Percentiles rank a stretch among this genome's conserved stretches.
These are phyloP conservation scores for Skeletonema menzelii DNA, from an alignment of 108 stramenopile species.

Conservation along the genomic window DNA sequence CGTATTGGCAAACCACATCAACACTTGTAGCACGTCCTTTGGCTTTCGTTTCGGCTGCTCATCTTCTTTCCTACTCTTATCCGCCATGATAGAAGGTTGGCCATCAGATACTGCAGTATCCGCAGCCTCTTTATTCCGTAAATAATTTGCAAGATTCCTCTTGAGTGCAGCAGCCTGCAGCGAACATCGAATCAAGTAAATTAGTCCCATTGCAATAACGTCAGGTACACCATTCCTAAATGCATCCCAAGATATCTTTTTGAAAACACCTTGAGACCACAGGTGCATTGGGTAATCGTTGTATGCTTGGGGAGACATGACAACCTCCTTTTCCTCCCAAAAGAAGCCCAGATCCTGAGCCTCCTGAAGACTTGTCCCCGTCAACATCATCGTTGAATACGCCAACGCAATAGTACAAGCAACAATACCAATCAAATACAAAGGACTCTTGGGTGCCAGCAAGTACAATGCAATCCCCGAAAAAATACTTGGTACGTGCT, in stretches of 20 bases:
- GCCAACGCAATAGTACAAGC: conserved; percentile 42
- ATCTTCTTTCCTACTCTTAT: neutral
- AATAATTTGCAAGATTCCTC: conserved; percentile 42
- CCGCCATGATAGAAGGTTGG: neutral
- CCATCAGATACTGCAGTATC: neutral
- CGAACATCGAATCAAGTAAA: conserved; percentile 74
- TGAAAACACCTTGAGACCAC: conserved; percentile 28
- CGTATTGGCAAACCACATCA: conserved; percentile 52
- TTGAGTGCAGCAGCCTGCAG: conserved; percentile 66
- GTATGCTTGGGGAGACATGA: conserved; percentile 18
- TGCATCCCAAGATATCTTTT: conserved; percentile 63
- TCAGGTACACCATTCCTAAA: conserved; percentile 50
- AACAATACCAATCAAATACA: conserved; percentile 52
- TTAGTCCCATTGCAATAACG: conserved; percentile 64
- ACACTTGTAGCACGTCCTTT: conserved; percentile 35
- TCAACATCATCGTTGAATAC: conserved; percentile 46
- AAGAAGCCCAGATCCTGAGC: conserved; percentile 60
- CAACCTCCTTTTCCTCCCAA: conserved; percentile 60
- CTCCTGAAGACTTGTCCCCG: conserved; percentile 48
- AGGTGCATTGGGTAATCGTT: neutral
- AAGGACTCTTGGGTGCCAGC: conserved; percentile 59
- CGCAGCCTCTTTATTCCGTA: conserved; percentile 34
- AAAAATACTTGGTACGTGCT: conserved; percentile 59
- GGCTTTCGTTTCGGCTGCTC: conserved; percentile 12
- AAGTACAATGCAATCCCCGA: conserved; percentile 52